phyloP scores from a whole-genome alignment of 1,284 basidiomycete species.

The Pseudozyma flocculosa region DNA sequence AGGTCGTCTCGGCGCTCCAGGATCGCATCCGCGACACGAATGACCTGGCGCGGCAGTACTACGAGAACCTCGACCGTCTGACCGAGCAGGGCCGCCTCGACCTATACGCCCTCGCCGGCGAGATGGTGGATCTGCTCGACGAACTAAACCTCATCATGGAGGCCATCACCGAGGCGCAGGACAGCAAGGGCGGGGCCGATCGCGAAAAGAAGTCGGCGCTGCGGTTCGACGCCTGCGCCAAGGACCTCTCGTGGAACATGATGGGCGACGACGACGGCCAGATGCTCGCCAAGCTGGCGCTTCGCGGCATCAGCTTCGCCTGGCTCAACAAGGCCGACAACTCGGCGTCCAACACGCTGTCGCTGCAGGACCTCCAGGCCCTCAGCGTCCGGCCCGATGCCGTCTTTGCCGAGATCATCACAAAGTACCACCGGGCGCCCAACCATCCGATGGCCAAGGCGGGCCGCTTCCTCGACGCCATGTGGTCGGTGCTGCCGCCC shows the following conservation, averaged over 20 bases:
- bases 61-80: constrained; percentile 58
- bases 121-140: constrained; percentile 73
- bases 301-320: constrained; percentile 75
- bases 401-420: constrained; percentile 83
- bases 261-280: constrained; percentile 69
- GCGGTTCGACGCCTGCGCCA: constrained; percentile 76
- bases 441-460: constrained; percentile 48
- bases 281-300: constrained; percentile 80
- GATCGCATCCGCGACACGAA: constrained; percentile 66
- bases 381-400: constrained; percentile 85
- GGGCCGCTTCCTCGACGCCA: constrained; percentile 45
- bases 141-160: constrained; percentile 85
- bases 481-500: constrained; percentile 61
- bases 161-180: constrained; percentile 77
- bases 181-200: constrained; percentile 55
- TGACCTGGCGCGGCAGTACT: constrained; percentile 50
- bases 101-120: constrained; percentile 70
- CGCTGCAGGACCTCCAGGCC: constrained; percentile 74
- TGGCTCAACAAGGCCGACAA: constrained; percentile 88
- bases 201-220: constrained; percentile 77
- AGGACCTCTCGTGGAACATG: constrained; percentile 93
- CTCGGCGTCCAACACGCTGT: constrained; percentile 77
- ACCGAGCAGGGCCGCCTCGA: constrained; percentile 63
- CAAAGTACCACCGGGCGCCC: constrained; percentile 62
- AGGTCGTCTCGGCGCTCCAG: constrained; percentile 75